Evolutionary conservation across 2,329 filamentous ascomycete genomes (phyloP).

Genomic region (Aspergillus spinulosporus): DNA sequence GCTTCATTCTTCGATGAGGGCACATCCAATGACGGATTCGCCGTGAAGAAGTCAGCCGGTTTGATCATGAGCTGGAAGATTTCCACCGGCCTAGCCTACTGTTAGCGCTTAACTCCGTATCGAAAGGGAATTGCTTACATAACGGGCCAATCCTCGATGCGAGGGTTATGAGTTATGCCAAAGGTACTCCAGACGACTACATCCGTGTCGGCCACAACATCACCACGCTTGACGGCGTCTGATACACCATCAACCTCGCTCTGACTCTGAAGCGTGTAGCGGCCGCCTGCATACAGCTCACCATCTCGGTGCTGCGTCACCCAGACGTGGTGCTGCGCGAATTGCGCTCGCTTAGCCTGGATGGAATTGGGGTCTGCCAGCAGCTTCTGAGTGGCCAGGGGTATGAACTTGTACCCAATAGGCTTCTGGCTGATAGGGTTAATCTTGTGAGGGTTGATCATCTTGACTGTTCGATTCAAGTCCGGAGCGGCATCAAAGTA

Average conservation of each 20-base stretch:
- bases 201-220: conserved; percentile 41
- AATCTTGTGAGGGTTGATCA: conserved; percentile 54
- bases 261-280: conserved; percentile 56
- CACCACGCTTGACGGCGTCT: conserved; percentile 35
- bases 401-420: conserved; percentile 58
- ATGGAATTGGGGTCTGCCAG: conserved; percentile 56
- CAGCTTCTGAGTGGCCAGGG: conserved; percentile 58
- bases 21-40: conserved; percentile 56
- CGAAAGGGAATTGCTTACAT: conserved; percentile 31
- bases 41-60: conserved; percentile 56
- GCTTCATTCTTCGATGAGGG: conserved; percentile 43
- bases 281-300: conserved; percentile 56
- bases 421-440: conserved; percentile 57
- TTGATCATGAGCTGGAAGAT: conserved; percentile 46
- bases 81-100: conserved; percentile 34
- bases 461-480: conserved; percentile 56
- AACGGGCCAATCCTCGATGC: conserved; percentile 48
- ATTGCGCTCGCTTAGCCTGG: conserved; percentile 55
- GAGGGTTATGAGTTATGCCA: conserved; percentile 48
- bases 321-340: conserved; percentile 58
- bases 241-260: conserved; percentile 39
- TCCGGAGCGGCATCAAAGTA: conserved; percentile 49
- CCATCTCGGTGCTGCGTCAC: conserved; percentile 54
- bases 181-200: conserved; percentile 49
- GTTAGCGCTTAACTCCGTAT: conserved; percentile 11